Evolutionary conservation across 1,284 basidiomycete genomes (phyloP).

Genomic region (Ustilago loliicola): DNA sequence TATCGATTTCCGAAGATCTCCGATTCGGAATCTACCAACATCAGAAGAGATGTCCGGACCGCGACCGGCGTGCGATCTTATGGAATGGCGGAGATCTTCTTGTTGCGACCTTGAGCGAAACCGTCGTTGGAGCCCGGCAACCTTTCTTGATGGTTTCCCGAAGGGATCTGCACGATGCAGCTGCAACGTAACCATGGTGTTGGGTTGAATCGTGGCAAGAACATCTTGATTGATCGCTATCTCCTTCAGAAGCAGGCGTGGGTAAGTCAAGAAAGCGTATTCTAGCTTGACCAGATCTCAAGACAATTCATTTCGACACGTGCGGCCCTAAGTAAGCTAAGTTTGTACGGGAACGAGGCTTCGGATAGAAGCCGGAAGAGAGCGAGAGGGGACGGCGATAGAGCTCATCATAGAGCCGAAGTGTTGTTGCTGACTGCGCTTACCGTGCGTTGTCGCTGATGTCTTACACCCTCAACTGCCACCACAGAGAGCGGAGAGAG

Average conservation of each 20-base stretch:
- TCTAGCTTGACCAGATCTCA: too few species aligned
- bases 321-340: too few species aligned
- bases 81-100: constrained; percentile 22
- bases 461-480: background rate
- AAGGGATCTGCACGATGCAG: background rate
- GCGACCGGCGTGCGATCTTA: constrained; percentile 21
- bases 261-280: too few species aligned
- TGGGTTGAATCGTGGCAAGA: background rate
- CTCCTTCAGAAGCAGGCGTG: background rate
- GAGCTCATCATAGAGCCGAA: constrained; percentile 6
- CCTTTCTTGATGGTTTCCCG: background rate
- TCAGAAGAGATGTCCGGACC: constrained; percentile 26
- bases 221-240: background rate
- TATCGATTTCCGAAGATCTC: constrained; percentile 14
- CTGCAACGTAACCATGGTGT: background rate
- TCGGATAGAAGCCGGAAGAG: background rate
- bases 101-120: background rate
- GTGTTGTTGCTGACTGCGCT: constrained; percentile 3
- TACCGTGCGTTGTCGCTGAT: background rate
- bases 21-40: constrained; percentile 6
- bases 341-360: background rate
- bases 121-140: background rate
- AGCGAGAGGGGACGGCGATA: background rate
- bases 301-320: too few species aligned
- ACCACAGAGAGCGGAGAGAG: too few species aligned